A percentile compares a stretch with the other conserved stretches of the same genome.
phyloP scores from a whole-genome alignment of 306 rosid species.

The Fagus sylvatica region DNA sequence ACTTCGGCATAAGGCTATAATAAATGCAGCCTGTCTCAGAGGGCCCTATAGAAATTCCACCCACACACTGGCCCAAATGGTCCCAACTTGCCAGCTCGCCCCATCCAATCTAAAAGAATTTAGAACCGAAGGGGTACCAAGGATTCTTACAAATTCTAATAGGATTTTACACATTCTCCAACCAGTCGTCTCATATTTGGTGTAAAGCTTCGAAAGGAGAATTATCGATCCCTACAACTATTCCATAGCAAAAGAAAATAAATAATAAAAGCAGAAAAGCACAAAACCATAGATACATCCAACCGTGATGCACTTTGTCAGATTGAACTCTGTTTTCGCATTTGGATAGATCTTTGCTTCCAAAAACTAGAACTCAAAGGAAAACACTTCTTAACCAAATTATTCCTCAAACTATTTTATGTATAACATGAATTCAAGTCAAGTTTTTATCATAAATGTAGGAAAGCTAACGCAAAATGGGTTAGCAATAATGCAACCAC shows the following conservation, averaged over 20 bases:
- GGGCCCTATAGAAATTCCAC: too few relatives aligned
- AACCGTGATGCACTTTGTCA: neutral
- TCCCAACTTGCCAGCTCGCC: neutral
- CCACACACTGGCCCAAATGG: too few relatives aligned
- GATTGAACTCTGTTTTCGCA: neutral
- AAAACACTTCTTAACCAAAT: neutral
- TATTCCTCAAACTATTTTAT: neutral
- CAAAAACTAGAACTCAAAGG: neutral
- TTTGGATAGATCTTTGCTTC: neutral
- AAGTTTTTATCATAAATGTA: neutral
- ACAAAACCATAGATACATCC: neutral
- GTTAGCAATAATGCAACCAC: slow-evolving; percentile 11
- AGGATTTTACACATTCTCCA: neutral
- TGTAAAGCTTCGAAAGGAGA: neutral
- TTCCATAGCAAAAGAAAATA: neutral
- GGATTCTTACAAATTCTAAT: neutral
- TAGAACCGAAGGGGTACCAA: neutral
- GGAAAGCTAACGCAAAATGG: neutral
- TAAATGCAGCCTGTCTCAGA: too few relatives aligned
- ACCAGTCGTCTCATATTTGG: neutral
- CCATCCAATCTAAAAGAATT: neutral
- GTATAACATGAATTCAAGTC: slow-evolving; percentile 2
- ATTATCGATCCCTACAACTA: neutral
- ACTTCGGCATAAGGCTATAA: too few relatives aligned
- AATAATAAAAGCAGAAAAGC: neutral